phyloP scores from a whole-genome alignment of 768 basidiomycete genomes.

The Austroboletus festivus region DNA sequence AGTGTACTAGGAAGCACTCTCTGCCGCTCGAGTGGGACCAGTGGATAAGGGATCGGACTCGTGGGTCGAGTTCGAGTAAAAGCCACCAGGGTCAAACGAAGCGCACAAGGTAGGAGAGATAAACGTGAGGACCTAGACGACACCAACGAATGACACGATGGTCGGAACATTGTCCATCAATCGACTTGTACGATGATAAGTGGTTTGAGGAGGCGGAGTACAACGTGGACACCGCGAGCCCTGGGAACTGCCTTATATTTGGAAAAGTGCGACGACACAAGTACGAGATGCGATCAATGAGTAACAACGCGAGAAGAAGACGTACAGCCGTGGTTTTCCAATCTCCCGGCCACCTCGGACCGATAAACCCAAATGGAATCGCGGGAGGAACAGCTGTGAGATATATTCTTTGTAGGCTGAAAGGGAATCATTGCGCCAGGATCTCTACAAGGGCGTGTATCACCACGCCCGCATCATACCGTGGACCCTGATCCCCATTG shows the following conservation, averaged over 20 bases:
- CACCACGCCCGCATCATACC: slow-evolving; percentile 48
- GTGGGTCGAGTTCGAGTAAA: neutral
- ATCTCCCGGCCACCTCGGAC: neutral
- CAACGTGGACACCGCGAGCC: too few relatives aligned
- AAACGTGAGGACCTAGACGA: neutral
- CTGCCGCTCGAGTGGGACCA: too few relatives aligned
- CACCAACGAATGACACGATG: neutral
- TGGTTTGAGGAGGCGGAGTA: too few relatives aligned
- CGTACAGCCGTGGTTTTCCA: neutral
- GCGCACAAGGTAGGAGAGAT: neutral
- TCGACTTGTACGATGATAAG: too few relatives aligned
- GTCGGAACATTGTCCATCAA: neutral
- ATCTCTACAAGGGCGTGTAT: slow-evolving; percentile 40
- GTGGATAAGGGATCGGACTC: too few relatives aligned
- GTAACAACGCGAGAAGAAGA: neutral
- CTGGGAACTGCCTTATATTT: neutral
- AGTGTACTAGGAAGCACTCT: too few relatives aligned
- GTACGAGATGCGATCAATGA: neutral
- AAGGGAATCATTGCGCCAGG: slow-evolving; percentile 9
- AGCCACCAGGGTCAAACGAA: neutral
- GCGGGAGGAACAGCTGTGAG: slow-evolving; percentile 3
- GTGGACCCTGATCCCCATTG: slow-evolving; percentile 25
- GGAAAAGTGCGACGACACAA: neutral
- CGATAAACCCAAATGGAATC: neutral
- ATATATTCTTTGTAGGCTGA: neutral